Evolutionary conservation across 345 rosid genomes (phyloP).

Genomic region (Nephelium lappaceum): DNA sequence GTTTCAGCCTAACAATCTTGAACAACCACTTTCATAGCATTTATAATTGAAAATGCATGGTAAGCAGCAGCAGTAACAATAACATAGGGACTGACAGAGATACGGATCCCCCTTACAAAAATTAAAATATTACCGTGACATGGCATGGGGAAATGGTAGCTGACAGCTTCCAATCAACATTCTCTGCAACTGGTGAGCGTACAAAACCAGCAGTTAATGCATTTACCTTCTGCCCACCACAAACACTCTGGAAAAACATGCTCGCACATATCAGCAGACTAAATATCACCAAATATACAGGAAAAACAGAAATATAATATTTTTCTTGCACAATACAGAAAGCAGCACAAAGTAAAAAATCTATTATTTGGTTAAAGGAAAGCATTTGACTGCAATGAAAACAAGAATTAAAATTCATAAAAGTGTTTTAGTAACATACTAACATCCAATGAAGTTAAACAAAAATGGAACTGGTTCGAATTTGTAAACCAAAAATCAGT

Average conservation of each 20-base stretch:
- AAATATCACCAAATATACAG: not conserved
- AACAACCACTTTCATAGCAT: not conserved
- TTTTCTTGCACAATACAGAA: not conserved
- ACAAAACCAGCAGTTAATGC: constrained; percentile 93
- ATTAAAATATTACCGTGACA: constrained; percentile 72
- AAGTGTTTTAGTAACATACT: not conserved
- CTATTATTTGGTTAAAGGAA: not conserved
- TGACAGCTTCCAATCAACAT: constrained; percentile 91
- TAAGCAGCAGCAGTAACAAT: not conserved
- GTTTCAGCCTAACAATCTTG: not conserved
- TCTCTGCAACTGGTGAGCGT: constrained; percentile 81
- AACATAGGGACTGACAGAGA: not conserved
- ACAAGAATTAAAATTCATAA: not conserved
- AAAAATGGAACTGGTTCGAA: not conserved
- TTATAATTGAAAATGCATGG: not conserved
- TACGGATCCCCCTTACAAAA: constrained; percentile 16
- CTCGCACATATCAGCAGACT: constrained; percentile 13
- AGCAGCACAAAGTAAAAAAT: not conserved
- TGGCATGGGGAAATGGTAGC: constrained; percentile 97
- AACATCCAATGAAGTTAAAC: not conserved
- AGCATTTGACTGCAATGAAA: not conserved
- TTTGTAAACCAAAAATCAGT: not conserved
- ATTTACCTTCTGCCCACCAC: constrained; percentile 87
- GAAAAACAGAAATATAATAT: not conserved
- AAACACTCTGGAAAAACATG: constrained; percentile 74